Evolutionary conservation across 768 basidiomycete species (phyloP).

Genomic region (Roridomyces roridus): DNA sequence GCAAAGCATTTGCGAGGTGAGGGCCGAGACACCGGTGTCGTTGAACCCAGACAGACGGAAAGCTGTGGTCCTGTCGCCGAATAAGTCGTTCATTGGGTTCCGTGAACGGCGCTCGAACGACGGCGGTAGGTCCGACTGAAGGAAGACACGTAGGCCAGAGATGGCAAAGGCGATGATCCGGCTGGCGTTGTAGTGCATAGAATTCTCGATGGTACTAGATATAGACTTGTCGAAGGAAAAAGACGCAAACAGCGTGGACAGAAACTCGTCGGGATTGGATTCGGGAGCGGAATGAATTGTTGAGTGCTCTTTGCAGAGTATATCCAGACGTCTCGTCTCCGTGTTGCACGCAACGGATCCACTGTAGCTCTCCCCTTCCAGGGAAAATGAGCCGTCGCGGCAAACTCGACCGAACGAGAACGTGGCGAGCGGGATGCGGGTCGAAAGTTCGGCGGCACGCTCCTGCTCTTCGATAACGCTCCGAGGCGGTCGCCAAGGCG

Average conservation of each 20-base stretch:
- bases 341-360: conserved; percentile 45
- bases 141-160: conserved; percentile 30
- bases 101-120: neutral
- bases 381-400: conserved; percentile 38
- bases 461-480: conserved; percentile 30
- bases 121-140: conserved; percentile 40
- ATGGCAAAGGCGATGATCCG: conserved; percentile 29
- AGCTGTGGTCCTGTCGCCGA: conserved; percentile 7
- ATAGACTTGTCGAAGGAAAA: neutral
- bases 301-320: conserved; percentile 12
- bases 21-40: conserved; percentile 28
- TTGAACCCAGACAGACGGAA: conserved; percentile 32
- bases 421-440: conserved; percentile 27
- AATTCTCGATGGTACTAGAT: neutral
- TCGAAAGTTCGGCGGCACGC: conserved; percentile 27
- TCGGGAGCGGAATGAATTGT: neutral
- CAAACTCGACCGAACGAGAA: conserved; percentile 44
- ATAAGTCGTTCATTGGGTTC: conserved; percentile 13
- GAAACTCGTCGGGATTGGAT: neutral
- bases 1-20: conserved; percentile 32
- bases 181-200: conserved; percentile 29
- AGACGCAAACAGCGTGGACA: no score
- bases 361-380: conserved; percentile 32
- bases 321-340: conserved; percentile 35
- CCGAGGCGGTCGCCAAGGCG: conserved; percentile 38